Percentiles rank a stretch among this genome's conserved stretches.
phyloP scores from a whole-genome alignment of 805 yeast genomes.

The Saturnispora quitensis region DNA sequence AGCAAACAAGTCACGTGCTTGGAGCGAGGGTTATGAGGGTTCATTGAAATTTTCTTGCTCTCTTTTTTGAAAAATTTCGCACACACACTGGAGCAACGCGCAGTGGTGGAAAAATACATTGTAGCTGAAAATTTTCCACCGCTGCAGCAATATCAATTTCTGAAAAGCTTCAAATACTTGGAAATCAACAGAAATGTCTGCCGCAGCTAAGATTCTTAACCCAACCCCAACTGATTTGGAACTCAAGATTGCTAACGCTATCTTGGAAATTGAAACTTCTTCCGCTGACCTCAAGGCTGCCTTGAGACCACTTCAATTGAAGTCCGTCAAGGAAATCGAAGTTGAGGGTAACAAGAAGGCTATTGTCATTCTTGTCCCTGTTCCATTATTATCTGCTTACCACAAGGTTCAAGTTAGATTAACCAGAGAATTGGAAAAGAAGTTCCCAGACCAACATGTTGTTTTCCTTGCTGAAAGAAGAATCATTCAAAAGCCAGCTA shows the following conservation, averaged over 20 bases:
- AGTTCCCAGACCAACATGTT: slow-evolving; percentile 99
- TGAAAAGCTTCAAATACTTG: neutral
- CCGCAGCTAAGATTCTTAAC: slow-evolving; percentile 91
- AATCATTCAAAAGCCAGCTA: slow-evolving; percentile 98
- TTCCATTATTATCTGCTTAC: slow-evolving; percentile 84
- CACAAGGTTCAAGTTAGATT: slow-evolving; percentile 96
- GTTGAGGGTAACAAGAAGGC: slow-evolving; percentile 98
- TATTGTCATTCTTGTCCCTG: slow-evolving; percentile 96
- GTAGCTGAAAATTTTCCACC: slow-evolving; percentile 1
- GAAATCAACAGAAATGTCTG: slow-evolving; percentile 60
- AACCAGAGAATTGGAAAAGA: slow-evolving; percentile 99
- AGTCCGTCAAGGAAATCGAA: slow-evolving; percentile 96
- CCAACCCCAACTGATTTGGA: slow-evolving; percentile 97
- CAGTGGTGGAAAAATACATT: neutral
- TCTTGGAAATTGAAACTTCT: slow-evolving; percentile 87
- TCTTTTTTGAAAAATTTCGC: neutral
- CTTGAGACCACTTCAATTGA: slow-evolving; percentile 97
- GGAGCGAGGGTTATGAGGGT: slow-evolving; percentile 5
- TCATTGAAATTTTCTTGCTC: neutral
- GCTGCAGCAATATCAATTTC: neutral
- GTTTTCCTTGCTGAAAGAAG: slow-evolving; percentile 99
- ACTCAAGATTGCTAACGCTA: slow-evolving; percentile 98
- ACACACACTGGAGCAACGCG: neutral
- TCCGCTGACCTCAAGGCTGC: slow-evolving; percentile 91
- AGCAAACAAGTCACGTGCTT: slow-evolving; percentile 8